These are phyloP conservation scores for Volutella citrinella DNA, from an alignment of 2,329 filamentous ascomycete genomes.

Conservation along the genomic window DNA sequence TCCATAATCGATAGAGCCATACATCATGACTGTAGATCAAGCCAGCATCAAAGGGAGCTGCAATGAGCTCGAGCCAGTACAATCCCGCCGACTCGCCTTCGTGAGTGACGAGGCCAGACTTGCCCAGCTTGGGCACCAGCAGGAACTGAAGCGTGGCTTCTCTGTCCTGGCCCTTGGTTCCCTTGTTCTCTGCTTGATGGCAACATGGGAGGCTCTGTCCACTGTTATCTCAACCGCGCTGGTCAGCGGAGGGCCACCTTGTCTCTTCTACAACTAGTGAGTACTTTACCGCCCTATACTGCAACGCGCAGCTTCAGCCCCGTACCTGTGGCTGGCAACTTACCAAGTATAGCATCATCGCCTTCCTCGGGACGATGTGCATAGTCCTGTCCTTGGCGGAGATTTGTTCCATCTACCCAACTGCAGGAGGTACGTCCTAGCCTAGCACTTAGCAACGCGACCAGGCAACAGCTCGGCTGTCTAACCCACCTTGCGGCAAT, in stretches of 20 bases:
- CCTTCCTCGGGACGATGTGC: slow-evolving; percentile 37
- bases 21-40: too few species aligned
- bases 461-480: too few species aligned
- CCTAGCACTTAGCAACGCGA: background rate
- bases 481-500: too few species aligned
- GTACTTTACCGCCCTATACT: slow-evolving; percentile 7
- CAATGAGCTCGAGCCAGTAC: too few species aligned
- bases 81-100: too few species aligned
- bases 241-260: slow-evolving; percentile 43
- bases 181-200: slow-evolving; percentile 47
- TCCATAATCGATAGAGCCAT: too few species aligned
- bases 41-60: too few species aligned
- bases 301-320: slow-evolving; percentile 31
- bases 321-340: background rate
- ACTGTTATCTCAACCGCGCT: slow-evolving; percentile 43
- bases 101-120: slow-evolving; percentile 18
- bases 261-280: slow-evolving; percentile 36
- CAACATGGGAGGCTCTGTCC: slow-evolving; percentile 48
- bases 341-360: slow-evolving; percentile 33
- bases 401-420: slow-evolving; percentile 36
- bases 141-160: slow-evolving; percentile 32
- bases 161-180: slow-evolving; percentile 42
- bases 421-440: slow-evolving; percentile 25
- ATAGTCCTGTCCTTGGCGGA: slow-evolving; percentile 38
- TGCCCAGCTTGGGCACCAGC: slow-evolving; percentile 26